phyloP scores from a whole-genome alignment of 208 protist genomes.

The Trypanosoma lewisi region DNA sequence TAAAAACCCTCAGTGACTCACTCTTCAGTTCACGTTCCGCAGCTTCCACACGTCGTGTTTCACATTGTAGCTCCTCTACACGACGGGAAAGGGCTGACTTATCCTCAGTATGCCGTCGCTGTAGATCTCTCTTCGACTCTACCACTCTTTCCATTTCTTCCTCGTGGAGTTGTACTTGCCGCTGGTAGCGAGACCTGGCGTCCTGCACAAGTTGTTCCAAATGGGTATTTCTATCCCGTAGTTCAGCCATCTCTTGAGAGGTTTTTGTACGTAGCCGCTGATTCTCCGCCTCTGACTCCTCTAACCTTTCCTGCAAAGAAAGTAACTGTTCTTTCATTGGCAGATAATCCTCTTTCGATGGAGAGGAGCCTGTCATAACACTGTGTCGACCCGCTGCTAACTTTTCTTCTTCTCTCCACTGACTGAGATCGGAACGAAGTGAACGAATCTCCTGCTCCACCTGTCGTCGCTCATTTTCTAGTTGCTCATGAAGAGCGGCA shows the following conservation, averaged over 20 bases:
- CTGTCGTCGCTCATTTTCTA: conserved; percentile 5
- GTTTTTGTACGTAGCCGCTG: conserved; percentile 9
- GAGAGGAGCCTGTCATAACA: not conserved
- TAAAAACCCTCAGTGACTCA: not conserved
- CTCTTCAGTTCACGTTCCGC: not conserved
- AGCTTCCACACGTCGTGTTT: not conserved
- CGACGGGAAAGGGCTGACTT: not conserved
- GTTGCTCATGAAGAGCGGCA: conserved; percentile 2
- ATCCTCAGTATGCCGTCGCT: not conserved
- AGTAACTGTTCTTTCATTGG: not conserved
- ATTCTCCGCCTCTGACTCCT: conserved; percentile 9
- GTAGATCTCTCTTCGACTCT: not conserved
- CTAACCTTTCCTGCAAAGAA: not conserved
- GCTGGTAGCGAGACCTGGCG: conserved; percentile 1
- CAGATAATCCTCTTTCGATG: not conserved
- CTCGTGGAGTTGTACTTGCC: conserved; percentile 6
- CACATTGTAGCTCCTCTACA: conserved; percentile 23
- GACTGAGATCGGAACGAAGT: conserved; percentile 17
- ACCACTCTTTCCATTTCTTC: conserved; percentile 9
- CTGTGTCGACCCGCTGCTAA: not conserved
- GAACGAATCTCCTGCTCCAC: conserved; percentile 14
- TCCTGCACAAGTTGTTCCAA: conserved; percentile 15
- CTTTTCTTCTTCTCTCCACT: conserved; percentile 15
- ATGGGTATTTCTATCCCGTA: conserved; percentile 10
- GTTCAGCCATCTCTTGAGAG: not conserved